These are phyloP conservation scores for Orbilia quercus DNA, from an alignment of 2,329 filamentous ascomycete species.

Conservation along the genomic window DNA sequence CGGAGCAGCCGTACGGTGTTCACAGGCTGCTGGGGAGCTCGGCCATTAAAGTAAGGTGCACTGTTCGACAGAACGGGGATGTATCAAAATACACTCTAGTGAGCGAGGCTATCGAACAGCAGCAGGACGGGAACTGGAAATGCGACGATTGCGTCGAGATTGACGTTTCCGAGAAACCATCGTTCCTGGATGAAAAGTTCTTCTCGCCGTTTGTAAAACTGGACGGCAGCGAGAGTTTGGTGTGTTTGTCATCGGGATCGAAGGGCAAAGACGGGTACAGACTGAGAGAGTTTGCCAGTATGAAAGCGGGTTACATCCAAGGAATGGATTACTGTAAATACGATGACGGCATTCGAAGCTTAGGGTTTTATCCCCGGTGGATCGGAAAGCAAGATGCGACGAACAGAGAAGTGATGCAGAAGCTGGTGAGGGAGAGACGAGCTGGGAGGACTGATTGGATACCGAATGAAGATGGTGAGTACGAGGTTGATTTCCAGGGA, in stretches of 20 bases:
- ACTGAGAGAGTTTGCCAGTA: background rate
- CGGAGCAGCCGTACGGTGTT: conserved; percentile 12
- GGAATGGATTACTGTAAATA: conserved; percentile 11
- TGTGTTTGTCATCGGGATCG: background rate
- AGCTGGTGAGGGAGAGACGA: background rate
- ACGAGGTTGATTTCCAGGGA: conserved; percentile 4
- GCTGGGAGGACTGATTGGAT: background rate
- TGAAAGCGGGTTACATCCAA: conserved; percentile 4
- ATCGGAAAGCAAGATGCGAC: conserved; percentile 10
- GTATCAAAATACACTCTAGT: background rate
- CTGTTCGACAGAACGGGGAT: background rate
- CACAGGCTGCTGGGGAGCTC: conserved; percentile 2
- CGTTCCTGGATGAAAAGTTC: conserved; percentile 18
- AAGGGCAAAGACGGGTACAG: background rate
- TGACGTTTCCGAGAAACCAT: background rate
- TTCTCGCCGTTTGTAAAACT: conserved; percentile 4
- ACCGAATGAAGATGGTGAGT: background rate
- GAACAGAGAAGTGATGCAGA: conserved; percentile 12
- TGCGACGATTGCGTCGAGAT: background rate
- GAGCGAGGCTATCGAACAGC: background rate
- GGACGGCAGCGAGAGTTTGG: background rate
- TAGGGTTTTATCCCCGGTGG: conserved; percentile 14
- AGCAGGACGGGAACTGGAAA: background rate
- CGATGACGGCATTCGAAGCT: background rate
- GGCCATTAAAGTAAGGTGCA: conserved; percentile 1